Percentiles rank a stretch among this genome's conserved stretches.
Conservation (phyloP, 805 yeast genomes). For the Cyberlindnera mississippiensis region DNA sequence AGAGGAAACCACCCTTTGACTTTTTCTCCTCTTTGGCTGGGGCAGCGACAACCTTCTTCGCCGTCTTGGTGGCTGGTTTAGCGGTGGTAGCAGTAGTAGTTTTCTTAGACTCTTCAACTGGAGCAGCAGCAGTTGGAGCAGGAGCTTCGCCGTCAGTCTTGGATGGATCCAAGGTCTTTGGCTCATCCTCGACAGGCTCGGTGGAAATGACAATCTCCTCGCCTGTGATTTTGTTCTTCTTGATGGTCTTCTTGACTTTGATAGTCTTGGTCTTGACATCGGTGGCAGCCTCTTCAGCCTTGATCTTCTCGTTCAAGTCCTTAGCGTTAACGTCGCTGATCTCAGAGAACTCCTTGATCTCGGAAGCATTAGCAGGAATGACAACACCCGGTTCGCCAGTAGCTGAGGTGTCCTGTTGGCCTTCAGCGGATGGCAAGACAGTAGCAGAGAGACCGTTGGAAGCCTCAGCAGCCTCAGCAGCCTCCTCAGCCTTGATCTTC, state of each 20-base stretch:
- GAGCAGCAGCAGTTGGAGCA: constrained; percentile 4
- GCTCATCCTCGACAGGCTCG: constrained; percentile 24
- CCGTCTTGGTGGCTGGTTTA: constrained; percentile 2
- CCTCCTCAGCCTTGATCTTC: constrained; percentile 12
- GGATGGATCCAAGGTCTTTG: constrained; percentile 18
- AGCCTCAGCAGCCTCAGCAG: constrained; percentile 14
- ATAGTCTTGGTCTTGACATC: constrained; percentile 23
- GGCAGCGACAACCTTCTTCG: constrained; percentile 7
- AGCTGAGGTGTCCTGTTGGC: constrained; percentile 32
- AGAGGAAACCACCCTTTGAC: constrained; percentile 24
- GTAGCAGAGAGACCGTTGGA: constrained; percentile 30
- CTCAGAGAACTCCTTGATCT: constrained; percentile 62
- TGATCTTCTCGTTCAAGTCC: constrained; percentile 47
- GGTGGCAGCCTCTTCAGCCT: constrained; percentile 24
- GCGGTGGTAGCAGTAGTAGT: background rate
- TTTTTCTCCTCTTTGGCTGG: constrained; percentile 19
- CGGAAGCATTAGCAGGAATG: constrained; percentile 57
- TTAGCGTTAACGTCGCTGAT: constrained; percentile 53
- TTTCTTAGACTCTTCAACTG: too few relatives aligned
- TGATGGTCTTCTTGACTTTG: constrained; percentile 36
- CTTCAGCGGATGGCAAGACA: constrained; percentile 44
- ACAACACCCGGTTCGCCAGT: constrained; percentile 68
- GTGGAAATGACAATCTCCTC: constrained; percentile 35
- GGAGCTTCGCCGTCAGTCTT: constrained; percentile 8
- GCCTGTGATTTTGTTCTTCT: constrained; percentile 38